A percentile compares a stretch with the other conserved stretches of the same genome.
Evolutionary conservation across 768 basidiomycete species (phyloP).

Genomic region (Heimioporus sp.): DNA sequence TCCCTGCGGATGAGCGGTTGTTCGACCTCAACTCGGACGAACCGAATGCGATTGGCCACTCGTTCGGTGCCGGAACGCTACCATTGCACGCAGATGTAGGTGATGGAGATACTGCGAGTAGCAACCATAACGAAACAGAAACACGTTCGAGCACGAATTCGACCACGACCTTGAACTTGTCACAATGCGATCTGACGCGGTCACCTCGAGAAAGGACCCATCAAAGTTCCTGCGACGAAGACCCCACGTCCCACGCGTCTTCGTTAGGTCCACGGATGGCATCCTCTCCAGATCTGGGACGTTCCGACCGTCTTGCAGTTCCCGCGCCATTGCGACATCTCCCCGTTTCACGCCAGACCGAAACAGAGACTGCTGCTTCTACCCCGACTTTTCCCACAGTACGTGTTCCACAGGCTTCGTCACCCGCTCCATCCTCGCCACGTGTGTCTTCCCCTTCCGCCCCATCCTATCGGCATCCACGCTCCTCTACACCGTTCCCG

Average conservation of each 20-base stretch:
- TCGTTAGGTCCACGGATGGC: constrained; percentile 12
- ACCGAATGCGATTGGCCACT: background rate
- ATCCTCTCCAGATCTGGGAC: constrained; percentile 1
- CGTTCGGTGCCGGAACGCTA: background rate
- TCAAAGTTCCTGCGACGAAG: constrained; percentile 10
- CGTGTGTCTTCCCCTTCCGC: constrained; percentile 2
- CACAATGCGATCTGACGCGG: too few relatives aligned
- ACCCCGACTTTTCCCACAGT: constrained; percentile 12
- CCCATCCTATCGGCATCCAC: constrained; percentile 1
- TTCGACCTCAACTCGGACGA: constrained; percentile 18
- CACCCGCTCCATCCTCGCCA: background rate
- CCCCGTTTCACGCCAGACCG: constrained; percentile 21
- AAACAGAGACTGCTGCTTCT: constrained; percentile 5
- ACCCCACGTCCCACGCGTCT: constrained; percentile 25
- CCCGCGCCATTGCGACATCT: constrained; percentile 16
- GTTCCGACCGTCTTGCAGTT: constrained; percentile 13
- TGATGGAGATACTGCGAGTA: constrained; percentile 3
- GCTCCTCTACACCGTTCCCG: constrained; percentile 1
- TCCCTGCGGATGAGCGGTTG: constrained; percentile 23
- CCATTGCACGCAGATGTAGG: constrained; percentile 9
- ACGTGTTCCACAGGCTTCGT: constrained; percentile 2
- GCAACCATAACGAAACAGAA: background rate
- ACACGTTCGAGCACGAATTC: too few relatives aligned
- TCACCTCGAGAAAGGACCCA: too few relatives aligned
- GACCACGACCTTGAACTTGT: too few relatives aligned